Evolutionary conservation across 352 stramenopile species (phyloP), one percentile per base, ranked within the genome.

Genomic region (Thraustotheca clavata): DNA sequence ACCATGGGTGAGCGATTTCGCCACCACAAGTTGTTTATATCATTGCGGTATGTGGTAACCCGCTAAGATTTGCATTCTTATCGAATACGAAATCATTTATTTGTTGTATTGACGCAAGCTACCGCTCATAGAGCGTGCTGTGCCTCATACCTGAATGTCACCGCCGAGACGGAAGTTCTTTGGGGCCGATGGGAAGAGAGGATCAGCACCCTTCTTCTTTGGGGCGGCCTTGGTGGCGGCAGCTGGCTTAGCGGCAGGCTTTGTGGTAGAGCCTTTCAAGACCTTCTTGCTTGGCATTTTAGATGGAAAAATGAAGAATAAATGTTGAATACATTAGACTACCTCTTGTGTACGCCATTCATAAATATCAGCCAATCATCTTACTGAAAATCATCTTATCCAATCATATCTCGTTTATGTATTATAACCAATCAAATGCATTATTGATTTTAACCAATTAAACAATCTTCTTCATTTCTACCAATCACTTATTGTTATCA

Each of bases 161-260:
- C 95, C 90, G 67, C 97, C 97, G 69, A 99, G 91, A 76, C 93
- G 83, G 79, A 97, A 98, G 79, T 92, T 97, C 72, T 96, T 96
- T 66, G 94, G 94, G 50, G 77, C 79, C 59, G 89, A 77, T 52
- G 87, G 86, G 86, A 99, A 99, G 52, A 99, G 85, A 22, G 96
- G 96, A 76, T 94, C 69, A 49, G 52, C 60, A 24, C 20, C 48
- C 71, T 97, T 83, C 68, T 96, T 90, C 76, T 95, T 94, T 26
- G 80, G 62, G 59, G 86, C 86, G 59, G 79, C 76, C 66, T 79
- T 83, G 50, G 72, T 70, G 41, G 77, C 73, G 47, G 74, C 76
- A 20, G 70, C 65, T 40, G 75, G 72, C 76, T 94, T 76, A 35
- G 73, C 71, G 35, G 63, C 88, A 62, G 84, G 89, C 46, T 77